These are phyloP conservation scores for Gnomoniopsis sp. DNA, from an alignment of 2,329 filamentous ascomycete species.

Conservation along the genomic window DNA sequence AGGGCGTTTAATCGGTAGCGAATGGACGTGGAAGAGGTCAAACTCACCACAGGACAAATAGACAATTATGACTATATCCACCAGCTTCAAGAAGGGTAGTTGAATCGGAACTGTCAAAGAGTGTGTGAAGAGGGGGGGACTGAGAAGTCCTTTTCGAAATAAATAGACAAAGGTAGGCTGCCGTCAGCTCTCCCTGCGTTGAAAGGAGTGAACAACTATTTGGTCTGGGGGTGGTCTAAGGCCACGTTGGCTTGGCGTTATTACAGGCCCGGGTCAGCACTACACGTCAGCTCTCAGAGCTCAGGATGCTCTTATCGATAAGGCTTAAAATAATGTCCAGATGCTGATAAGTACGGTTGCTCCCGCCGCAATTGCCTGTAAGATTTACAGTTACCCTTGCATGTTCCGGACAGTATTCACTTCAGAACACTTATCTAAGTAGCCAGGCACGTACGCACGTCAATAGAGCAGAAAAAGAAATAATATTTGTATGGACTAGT, in stretches of 20 bases:
- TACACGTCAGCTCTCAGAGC: not conserved
- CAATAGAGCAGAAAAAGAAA: too few species aligned
- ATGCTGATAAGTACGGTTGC: too few species aligned
- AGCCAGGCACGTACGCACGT: too few species aligned
- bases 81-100: not conserved
- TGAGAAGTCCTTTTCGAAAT: not conserved
- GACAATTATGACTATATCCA: not conserved
- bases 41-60: not conserved
- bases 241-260: constrained; percentile 5
- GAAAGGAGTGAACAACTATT: not conserved
- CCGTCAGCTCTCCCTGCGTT: constrained; percentile 1
- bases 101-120: not conserved
- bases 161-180: not conserved
- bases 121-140: not conserved
- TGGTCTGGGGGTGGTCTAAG: not conserved
- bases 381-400: too few species aligned
- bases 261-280: not conserved
- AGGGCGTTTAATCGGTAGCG: not conserved
- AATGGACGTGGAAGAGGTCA: not conserved
- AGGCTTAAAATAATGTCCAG: not conserved
- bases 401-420: too few species aligned
- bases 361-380: too few species aligned
- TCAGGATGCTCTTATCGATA: not conserved
- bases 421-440: too few species aligned
- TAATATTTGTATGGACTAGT: too few species aligned